Conservation (phyloP, 148 eudicot genomes). For the Dysphania ambrosioides region DNA sequence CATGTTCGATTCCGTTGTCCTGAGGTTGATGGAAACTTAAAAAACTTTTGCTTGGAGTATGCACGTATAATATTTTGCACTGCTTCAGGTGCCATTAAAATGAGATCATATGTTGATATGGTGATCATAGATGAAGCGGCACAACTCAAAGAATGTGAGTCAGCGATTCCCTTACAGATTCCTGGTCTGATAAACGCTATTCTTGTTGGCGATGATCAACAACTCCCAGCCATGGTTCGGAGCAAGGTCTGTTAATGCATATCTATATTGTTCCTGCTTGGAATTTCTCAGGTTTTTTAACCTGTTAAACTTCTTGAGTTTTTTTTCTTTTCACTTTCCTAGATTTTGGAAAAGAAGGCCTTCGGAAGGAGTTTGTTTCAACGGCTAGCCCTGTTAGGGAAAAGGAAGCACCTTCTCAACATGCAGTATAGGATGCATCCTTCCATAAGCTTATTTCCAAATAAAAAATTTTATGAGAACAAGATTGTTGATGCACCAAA, state of each 20-base stretch:
- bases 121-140: conserved; percentile 55
- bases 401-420: conserved; percentile 42
- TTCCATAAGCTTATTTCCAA: conserved; percentile 55
- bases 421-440: conserved; percentile 69
- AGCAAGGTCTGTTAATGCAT: conserved; percentile 29
- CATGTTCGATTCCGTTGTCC: background rate
- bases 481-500: conserved; percentile 33
- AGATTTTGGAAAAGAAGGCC: conserved; percentile 32
- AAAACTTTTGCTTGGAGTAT: conserved; percentile 37
- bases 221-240: conserved; percentile 45
- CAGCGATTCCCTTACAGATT: conserved; percentile 44
- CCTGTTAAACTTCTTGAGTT: background rate
- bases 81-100: conserved; percentile 40
- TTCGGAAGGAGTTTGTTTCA: conserved; percentile 66
- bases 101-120: conserved; percentile 19
- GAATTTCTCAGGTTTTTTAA: background rate
- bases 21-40: background rate
- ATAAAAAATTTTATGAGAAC: conserved; percentile 30
- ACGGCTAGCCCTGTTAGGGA: conserved; percentile 40
- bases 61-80: conserved; percentile 48
- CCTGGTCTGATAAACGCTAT: conserved; percentile 41
- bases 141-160: conserved; percentile 63
- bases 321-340: background rate
- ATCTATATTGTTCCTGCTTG: background rate
- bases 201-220: conserved; percentile 53